Conservation (phyloP, 2,329 filamentous ascomycete species). For the Aspergillus hortae region DNA sequence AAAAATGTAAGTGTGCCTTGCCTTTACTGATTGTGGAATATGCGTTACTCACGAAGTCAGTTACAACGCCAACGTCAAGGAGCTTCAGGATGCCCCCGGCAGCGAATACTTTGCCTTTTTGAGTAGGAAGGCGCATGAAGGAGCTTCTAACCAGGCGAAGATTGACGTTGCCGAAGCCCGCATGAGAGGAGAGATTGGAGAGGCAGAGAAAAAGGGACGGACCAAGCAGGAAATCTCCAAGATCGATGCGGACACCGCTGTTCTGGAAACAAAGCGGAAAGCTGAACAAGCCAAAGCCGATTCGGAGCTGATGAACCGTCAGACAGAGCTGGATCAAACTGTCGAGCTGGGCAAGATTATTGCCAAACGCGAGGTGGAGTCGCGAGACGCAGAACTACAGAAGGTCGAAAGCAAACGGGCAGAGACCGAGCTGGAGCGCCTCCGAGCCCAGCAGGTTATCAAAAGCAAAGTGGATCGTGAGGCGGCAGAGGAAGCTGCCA, state of each 20-base stretch:
- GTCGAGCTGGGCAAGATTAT: conserved; percentile 73
- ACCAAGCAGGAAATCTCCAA: conserved; percentile 84
- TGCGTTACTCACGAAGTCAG: conserved; percentile 24
- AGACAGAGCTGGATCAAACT: conserved; percentile 69
- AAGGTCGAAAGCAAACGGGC: conserved; percentile 76
- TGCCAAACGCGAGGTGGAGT: conserved; percentile 69
- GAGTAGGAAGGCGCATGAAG: conserved; percentile 79
- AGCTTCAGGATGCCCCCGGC: conserved; percentile 76
- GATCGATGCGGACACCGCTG: conserved; percentile 80
- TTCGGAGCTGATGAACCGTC: conserved; percentile 67
- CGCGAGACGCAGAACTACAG: conserved; percentile 75
- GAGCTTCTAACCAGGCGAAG: conserved; percentile 75
- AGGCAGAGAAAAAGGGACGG: conserved; percentile 72
- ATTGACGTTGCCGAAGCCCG: conserved; percentile 58
- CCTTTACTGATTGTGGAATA: neutral
- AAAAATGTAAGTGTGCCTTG: conserved; percentile 52
- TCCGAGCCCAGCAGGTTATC: conserved; percentile 73
- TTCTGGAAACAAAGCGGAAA: conserved; percentile 79
- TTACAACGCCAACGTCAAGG: conserved; percentile 77
- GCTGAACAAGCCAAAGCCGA: conserved; percentile 77
- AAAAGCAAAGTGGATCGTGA: conserved; percentile 60
- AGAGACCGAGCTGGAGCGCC: conserved; percentile 73
- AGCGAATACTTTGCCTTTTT: conserved; percentile 82
- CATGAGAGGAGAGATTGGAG: conserved; percentile 59
- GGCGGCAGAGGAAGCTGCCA: conserved; percentile 41